These are phyloP conservation scores for Triticum monococcum DNA, from an alignment of 176 grass and related monocot genomes.

Conservation along the genomic window DNA sequence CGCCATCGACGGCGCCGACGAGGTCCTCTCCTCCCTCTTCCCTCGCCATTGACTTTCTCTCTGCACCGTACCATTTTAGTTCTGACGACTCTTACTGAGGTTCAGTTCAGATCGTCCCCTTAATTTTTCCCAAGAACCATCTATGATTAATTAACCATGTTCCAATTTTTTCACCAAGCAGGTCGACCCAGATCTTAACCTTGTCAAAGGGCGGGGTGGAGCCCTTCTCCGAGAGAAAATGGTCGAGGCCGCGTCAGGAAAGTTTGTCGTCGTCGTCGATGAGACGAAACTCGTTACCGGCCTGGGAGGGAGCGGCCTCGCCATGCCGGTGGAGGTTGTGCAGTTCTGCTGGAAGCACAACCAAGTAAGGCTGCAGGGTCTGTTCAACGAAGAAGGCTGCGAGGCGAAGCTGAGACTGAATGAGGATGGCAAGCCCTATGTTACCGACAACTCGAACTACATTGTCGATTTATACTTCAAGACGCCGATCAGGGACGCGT, in stretches of 20 bases:
- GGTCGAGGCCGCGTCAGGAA: slow-evolving; percentile 85
- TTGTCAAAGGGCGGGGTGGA: slow-evolving; percentile 94
- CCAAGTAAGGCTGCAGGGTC: slow-evolving; percentile 65
- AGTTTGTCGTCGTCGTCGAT: slow-evolving; percentile 81
- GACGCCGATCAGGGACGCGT: slow-evolving; percentile 85
- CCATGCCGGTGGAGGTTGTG: slow-evolving; percentile 97
- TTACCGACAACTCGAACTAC: slow-evolving; percentile 87
- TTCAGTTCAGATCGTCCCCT: neutral
- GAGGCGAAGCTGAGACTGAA: slow-evolving; percentile 80
- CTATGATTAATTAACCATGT: neutral
- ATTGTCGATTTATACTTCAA: slow-evolving; percentile 92
- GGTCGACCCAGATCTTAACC: slow-evolving; percentile 97
- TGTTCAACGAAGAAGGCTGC: slow-evolving; percentile 81
- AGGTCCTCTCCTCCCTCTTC: slow-evolving; percentile 45
- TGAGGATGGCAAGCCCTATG: slow-evolving; percentile 65
- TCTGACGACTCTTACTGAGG: too few relatives aligned
- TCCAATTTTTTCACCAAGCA: slow-evolving; percentile 18
- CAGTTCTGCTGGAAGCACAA: slow-evolving; percentile 99
- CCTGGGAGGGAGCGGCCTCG: slow-evolving; percentile 84
- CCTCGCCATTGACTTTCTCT: too few relatives aligned
- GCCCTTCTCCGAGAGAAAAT: slow-evolving; percentile 99
- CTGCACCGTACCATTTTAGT: too few relatives aligned
- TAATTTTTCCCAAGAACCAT: neutral
- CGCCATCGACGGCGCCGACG: slow-evolving; percentile 94
- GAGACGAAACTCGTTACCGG: slow-evolving; percentile 93